Evolutionary conservation across 2,329 filamentous ascomycete species (phyloP).

Genomic region (Beauveria caledonica): DNA sequence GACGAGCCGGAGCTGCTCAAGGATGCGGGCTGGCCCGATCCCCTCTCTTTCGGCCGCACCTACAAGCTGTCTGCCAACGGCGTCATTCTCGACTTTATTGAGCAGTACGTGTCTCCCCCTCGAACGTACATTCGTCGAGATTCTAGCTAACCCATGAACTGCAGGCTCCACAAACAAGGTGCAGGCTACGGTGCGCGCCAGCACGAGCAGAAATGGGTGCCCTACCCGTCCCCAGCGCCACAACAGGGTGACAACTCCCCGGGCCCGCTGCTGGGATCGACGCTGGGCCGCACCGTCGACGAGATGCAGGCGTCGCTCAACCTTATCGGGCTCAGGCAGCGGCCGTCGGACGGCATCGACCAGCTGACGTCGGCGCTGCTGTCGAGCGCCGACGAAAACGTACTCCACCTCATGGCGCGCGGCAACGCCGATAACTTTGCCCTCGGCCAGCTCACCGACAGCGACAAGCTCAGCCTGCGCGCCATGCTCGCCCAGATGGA

Average conservation of each 20-base stretch:
- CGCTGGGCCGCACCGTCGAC: conserved; percentile 39
- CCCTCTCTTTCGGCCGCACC: conserved; percentile 53
- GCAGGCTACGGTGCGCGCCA: conserved; percentile 28
- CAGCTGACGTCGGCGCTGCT: conserved; percentile 53
- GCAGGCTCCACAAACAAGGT: conserved; percentile 29
- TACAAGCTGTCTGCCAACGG: conserved; percentile 57
- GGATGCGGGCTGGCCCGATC: conserved; percentile 48
- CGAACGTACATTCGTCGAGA: not conserved
- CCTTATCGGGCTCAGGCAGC: conserved; percentile 48
- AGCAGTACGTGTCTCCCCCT: conserved; percentile 37
- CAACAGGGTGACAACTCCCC: conserved; percentile 13
- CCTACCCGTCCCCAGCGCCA: conserved; percentile 19
- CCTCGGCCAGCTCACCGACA: conserved; percentile 28
- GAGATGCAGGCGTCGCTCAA: conserved; percentile 61
- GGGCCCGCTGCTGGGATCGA: conserved; percentile 22
- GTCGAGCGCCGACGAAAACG: conserved; percentile 41
- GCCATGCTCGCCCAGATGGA: conserved; percentile 41
- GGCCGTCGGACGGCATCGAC: conserved; percentile 40
- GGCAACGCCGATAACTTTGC: conserved; percentile 36
- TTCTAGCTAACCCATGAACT: conserved; percentile 11
- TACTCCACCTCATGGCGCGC: conserved; percentile 43
- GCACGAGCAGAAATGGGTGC: conserved; percentile 23
- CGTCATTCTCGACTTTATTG: conserved; percentile 65
- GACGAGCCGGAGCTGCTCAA: conserved; percentile 51
- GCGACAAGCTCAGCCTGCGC: conserved; percentile 38